Base-by-base conservation (phyloP, 306 rosid genomes). In the Begonia peltatifolia region DNA sequence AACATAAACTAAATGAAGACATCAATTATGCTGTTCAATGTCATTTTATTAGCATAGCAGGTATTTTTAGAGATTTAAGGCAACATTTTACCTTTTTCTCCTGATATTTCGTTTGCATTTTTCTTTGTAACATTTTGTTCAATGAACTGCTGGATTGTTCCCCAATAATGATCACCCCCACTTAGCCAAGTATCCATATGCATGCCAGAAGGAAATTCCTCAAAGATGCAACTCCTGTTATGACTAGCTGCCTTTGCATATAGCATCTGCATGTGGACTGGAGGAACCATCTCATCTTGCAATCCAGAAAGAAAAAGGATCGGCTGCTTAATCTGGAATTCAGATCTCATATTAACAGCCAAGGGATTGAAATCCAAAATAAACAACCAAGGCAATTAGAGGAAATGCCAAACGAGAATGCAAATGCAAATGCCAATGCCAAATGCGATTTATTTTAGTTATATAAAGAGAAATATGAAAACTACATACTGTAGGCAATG, bases 281-380 rank as follows among this genome's bases (percentile, higher is more conserved):
- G 84, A 13, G 99, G 99, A 67, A 92, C 82, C 96, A 87, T 92
- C 89, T 92, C 96, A 61, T 92, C 99, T 83, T 81, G 94, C 78
- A 75, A 68, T 51, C 99, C 99, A 53, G 96, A 92, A 14, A 92
- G 81, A 67, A 92, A 87, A 64, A 92, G 93, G 68, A 92, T 75
- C 36, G 99, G 99, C 78, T 79, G 93, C 81, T 81, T 83, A 80
- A 92, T 63, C 99, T 92, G 79, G 70, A 68, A 53, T 54, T 51
- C 61, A 61, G 53, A 58, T 30, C 9, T 5, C 38, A 7, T 6
- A 30, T 30, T 30, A 30, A 30, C 6, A 30, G 38, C 38, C 23
- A 20, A 20, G 23, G 23, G 3, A 20, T 20, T 20, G 23, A 20
- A 20, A 53, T 17, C 52, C 57, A 60, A 20, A 42, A 9, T 42